Evolutionary conservation across 768 basidiomycete genomes (phyloP), one percentile per base, ranked within the genome.

Genomic region (Suillus ampliporus): DNA sequence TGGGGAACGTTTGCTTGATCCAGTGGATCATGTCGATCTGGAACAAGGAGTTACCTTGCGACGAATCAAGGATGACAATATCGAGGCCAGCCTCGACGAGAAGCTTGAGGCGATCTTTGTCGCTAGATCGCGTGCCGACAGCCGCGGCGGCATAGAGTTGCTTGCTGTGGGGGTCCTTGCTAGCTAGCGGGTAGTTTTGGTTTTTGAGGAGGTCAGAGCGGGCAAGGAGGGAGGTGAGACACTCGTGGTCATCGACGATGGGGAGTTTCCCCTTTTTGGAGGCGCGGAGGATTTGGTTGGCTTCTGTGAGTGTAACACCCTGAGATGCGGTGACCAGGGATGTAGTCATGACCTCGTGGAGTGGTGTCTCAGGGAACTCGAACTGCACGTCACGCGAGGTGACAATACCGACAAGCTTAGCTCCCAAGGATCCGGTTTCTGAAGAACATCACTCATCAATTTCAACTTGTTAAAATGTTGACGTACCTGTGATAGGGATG

Each of bases 261-360:
- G 95, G 96, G 2, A 99, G 88, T 75, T 99, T 99, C 60, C 97
- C 97, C 82, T 97, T 99, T 77, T 99, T 99, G 35, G 91, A 96
- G 76, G 92, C 89, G 48, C 96, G 94, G 26, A 99, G 89, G 71
- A 99, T 91, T 73, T 88, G 81, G 81, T 99, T 99, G 65, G 97
- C 97, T 77, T 97, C 90, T 41, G 84, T 73, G 46, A 99, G 89
- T 6, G 94, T 97, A 69, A 98, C 89, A 26, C 97, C 97, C 68
- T 92, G 83, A 1, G 82, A 83, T 8, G 94, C 97, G 28, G 93
- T 94, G 72, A 98, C 89, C 61, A 98, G 87, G 57, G 83, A 80
- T 51, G 85, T 92, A 57, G 93, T 97, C 96, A 99, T 99, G 61
- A 98, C 88, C 43, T 90, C 82, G 26, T 85, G 81, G 43, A 98